Base-by-base conservation (phyloP, 306 rosid species). In the Cucurbita argyrosperma region DNA sequence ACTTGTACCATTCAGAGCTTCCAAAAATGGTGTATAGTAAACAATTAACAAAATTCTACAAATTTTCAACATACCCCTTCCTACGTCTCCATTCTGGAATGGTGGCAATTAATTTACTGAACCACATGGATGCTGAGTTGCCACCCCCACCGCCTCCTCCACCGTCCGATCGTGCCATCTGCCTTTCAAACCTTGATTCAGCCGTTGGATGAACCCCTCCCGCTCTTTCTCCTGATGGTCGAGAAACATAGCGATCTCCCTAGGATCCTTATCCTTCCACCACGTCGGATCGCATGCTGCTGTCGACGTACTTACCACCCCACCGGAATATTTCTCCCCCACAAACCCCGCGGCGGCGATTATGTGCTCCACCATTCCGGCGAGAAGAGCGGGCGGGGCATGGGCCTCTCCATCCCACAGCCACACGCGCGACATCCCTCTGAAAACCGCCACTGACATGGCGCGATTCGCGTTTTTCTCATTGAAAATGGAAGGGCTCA, bases 121-220 rank as follows among this genome's bases (percentile, higher is more conserved):
- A 30, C 35, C 35, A 30, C 35, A 30, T 0, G 35, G 35, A 30
- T 30, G 35, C 35, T 30, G 35, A 30, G 35, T 30, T 30, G 35
- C 4, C 35, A 30, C 35, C 35, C 35, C 35, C 35, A 30, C 35
- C 4, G 35, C 35, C 0, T 30, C 35, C 35, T 30, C 35, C 35
- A 30, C 35, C 35, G 35, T 30, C 35, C 35, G 35, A 30, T 30
- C 35, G 4, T 30, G 35, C 35, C 96, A 92, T 80, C 85, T 81
- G 61, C 83, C 79, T 26, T 23, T 83, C 85, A 90, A 8, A 4
- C 76, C 88, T 71, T 74, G 77, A 71, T 87, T 90, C 84, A 88
- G 16, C 83, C 90, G 90, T 87, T 49, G 86, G 90, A 92, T 83
- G 83, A 92, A 88, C 5, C 96, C 94, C 47, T 76, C 62, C 4